A percentile compares a stretch with the other conserved stretches of the same genome.
phyloP scores from a whole-genome alignment of 2,329 filamentous ascomycete genomes.

The Fusarium burgessii region DNA sequence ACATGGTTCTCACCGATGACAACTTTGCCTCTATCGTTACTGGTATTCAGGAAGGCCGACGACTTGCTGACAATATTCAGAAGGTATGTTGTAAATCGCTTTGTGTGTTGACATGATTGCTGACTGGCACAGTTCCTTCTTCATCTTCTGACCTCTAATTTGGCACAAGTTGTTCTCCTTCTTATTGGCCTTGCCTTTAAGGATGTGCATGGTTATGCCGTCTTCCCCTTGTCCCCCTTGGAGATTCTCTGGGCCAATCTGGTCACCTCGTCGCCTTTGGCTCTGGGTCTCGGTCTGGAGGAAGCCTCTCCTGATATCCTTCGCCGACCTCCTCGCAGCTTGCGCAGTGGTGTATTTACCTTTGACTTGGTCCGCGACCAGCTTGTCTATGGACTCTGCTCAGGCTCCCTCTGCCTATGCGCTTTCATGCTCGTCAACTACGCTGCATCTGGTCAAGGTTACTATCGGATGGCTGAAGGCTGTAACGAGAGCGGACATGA shows the following conservation, averaged over 20 bases:
- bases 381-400: slow-evolving; percentile 73
- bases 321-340: slow-evolving; percentile 71
- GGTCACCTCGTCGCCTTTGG: slow-evolving; percentile 77
- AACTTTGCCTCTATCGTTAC: slow-evolving; percentile 86
- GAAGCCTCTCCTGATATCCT: slow-evolving; percentile 76
- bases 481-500: slow-evolving; percentile 68
- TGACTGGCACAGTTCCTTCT: slow-evolving; percentile 63
- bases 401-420: slow-evolving; percentile 71
- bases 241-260: slow-evolving; percentile 84
- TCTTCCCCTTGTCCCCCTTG: slow-evolving; percentile 78
- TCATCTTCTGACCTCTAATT: slow-evolving; percentile 76
- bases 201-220: slow-evolving; percentile 67
- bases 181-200: slow-evolving; percentile 78
- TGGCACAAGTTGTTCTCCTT: slow-evolving; percentile 76
- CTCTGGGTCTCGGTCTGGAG: slow-evolving; percentile 79
- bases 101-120: not conserved
- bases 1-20: slow-evolving; percentile 89
- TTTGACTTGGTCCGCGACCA: slow-evolving; percentile 74
- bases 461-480: slow-evolving; percentile 61
- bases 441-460: slow-evolving; percentile 57
- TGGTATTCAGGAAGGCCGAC: slow-evolving; percentile 77
- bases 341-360: slow-evolving; percentile 72
- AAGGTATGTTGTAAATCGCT: slow-evolving; percentile 61
- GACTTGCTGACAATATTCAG: slow-evolving; percentile 79
- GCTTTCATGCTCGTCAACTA: slow-evolving; percentile 72